Evolutionary conservation across 2,329 filamentous ascomycete genomes (phyloP).

Genomic region (Stagonosporopsis cucurbitacearum): DNA sequence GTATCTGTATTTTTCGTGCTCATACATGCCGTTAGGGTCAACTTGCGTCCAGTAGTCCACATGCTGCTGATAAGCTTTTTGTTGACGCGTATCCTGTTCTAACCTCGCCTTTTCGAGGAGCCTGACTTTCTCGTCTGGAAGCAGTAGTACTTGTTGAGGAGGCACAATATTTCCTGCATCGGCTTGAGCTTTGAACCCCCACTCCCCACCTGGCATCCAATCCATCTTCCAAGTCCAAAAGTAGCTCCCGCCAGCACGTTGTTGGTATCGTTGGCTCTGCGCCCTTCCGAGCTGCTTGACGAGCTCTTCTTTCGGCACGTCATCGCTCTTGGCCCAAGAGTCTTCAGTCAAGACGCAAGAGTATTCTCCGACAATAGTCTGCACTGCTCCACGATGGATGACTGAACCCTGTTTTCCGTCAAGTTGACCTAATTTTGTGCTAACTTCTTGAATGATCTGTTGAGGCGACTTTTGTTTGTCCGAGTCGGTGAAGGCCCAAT

Average conservation of each 20-base stretch:
- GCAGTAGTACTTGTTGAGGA: constrained; percentile 41
- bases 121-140: constrained; percentile 21
- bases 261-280: constrained; percentile 58
- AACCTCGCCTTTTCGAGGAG: constrained; percentile 51
- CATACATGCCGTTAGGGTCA: constrained; percentile 54
- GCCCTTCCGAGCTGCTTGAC: constrained; percentile 56
- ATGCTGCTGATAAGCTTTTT: constrained; percentile 52
- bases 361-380: constrained; percentile 64
- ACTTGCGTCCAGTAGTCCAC: constrained; percentile 58
- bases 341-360: constrained; percentile 62
- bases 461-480: constrained; percentile 60
- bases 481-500: constrained; percentile 63
- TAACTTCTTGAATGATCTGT: constrained; percentile 58
- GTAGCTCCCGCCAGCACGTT: constrained; percentile 59
- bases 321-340: constrained; percentile 53
- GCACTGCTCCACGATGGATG: constrained; percentile 57
- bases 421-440: constrained; percentile 54
- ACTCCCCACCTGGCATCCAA: constrained; percentile 67
- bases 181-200: constrained; percentile 63
- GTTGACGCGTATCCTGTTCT: constrained; percentile 47
- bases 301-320: constrained; percentile 48
- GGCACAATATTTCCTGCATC: constrained; percentile 51
- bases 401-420: constrained; percentile 58
- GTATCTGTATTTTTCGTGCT: constrained; percentile 62
- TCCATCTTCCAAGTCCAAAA: constrained; percentile 70